Base-by-base conservation (phyloP, 2,329 filamentous ascomycete genomes). In the Ascocoryne sarcoides region DNA sequence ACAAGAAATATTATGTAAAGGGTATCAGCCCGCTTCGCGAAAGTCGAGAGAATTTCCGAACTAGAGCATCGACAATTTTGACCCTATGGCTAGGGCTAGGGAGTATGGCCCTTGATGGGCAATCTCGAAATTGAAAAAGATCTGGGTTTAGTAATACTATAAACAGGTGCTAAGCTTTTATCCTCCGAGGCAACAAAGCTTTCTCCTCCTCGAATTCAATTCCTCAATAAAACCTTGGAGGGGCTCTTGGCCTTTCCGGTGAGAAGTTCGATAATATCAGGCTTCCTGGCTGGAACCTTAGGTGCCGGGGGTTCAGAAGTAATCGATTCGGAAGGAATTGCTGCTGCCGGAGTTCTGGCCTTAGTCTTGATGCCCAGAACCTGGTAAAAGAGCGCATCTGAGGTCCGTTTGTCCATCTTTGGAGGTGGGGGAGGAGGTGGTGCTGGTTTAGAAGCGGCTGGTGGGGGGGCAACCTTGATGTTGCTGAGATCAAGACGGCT, bases 401-500 rank as follows among this genome's bases (percentile, higher is more conserved):
- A 69, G 1, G 84, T 80, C 10, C 82, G 82, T 57, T 78, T 72
- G 33, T 74, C 71, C 45, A 69, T 68, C 44, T 77, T 71, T 4
- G 79, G 75, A 19, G 73, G 68, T 10, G 68, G 61, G 20, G 63
- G 60, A 30, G 66, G 60, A 10, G 58, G 57, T 5, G 65, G 55
- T 20, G 63, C 59, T 16, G 61, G 59, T 28, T 62, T 59, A 39
- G 65, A 60, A 38, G 65, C 56, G 9, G 60, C 53, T 44, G 64
- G 60, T 51, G 63, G 56, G 21, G 64, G 57, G 10, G 61, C 53
- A 44, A 90, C 67, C 69, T 94, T 93, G 69, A 96, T 90, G 69
- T 96, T 95, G 69, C 84, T 92, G 17, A 98, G 77, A 61, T 98
- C 90, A 39, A 98, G 78, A 62, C 93, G 87, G 31, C 76, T 69